These are phyloP conservation scores for Actinomortierella wolfii DNA, from an alignment of 371 early-diverging fungal species.

Conservation along the genomic window DNA sequence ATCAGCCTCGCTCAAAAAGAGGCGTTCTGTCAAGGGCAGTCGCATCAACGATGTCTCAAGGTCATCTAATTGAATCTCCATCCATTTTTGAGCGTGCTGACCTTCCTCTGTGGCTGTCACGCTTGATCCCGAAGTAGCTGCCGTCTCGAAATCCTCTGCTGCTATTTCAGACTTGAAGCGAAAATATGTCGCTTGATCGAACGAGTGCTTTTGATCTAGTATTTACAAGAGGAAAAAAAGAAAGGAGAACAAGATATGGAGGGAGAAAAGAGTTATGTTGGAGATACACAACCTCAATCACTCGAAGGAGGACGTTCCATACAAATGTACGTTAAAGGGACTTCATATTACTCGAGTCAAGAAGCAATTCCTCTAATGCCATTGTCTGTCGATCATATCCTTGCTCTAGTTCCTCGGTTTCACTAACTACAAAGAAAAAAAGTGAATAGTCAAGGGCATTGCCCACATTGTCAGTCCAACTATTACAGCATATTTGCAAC, in stretches of 20 bases:
- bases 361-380: constrained; percentile 32
- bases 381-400: constrained; percentile 41
- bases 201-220: constrained; percentile 42
- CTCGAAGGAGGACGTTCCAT: neutral
- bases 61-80: constrained; percentile 31
- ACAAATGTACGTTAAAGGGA: too few species aligned
- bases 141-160: constrained; percentile 35
- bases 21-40: constrained; percentile 31
- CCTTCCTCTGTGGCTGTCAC: constrained; percentile 26
- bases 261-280: neutral
- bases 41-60: constrained; percentile 33
- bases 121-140: too few species aligned
- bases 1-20: constrained; percentile 24
- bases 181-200: constrained; percentile 42
- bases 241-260: too few species aligned
- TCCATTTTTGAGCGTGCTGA: constrained; percentile 28
- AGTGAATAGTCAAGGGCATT: neutral
- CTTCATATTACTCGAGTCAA: constrained; percentile 17
- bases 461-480: neutral
- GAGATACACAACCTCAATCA: too few species aligned
- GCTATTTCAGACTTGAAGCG: constrained; percentile 44
- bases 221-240: too few species aligned
- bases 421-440: constrained; percentile 14
- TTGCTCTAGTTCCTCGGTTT: constrained; percentile 41
- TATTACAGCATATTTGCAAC: neutral